Percentiles rank a stretch among this genome's conserved stretches.
These are phyloP conservation scores for Yamadazyma kanchanaburiensis DNA, from an alignment of 1,139 yeast genomes.

Conservation along the genomic window DNA sequence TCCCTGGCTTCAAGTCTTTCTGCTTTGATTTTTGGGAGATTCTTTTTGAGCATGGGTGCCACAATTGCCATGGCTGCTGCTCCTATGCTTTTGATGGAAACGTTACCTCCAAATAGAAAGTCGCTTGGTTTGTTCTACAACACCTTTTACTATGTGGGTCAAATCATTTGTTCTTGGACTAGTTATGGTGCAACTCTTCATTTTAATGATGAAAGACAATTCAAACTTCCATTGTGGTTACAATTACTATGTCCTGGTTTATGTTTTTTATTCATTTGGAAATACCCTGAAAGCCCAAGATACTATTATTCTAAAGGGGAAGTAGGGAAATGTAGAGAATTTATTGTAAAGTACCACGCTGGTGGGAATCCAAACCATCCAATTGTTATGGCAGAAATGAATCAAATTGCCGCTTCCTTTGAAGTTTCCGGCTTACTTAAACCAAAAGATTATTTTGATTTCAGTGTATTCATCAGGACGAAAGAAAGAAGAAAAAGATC, in stretches of 20 bases:
- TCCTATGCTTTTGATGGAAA: slow-evolving; percentile 18
- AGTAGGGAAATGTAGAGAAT: slow-evolving; percentile 30
- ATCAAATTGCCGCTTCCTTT: slow-evolving; percentile 16
- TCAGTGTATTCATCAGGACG: slow-evolving; percentile 6
- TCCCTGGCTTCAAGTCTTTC: slow-evolving; percentile 13
- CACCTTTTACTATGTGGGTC: slow-evolving; percentile 18
- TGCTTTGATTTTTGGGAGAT: slow-evolving; percentile 17
- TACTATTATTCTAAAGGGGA: slow-evolving; percentile 40
- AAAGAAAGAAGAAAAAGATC: slow-evolving; percentile 3
- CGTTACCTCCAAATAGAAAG: slow-evolving; percentile 16
- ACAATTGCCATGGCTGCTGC: slow-evolving; percentile 12
- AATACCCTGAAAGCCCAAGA: slow-evolving; percentile 60
- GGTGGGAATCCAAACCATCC: too few species aligned
- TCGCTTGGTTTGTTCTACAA: slow-evolving; percentile 15
- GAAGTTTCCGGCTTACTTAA: slow-evolving; percentile 5
- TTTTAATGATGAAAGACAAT: slow-evolving; percentile 9
- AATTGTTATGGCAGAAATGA: too few species aligned
- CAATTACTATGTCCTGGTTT: slow-evolving; percentile 14
- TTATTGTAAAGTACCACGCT: slow-evolving; percentile 18
- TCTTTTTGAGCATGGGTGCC: slow-evolving; percentile 11
- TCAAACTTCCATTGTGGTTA: slow-evolving; percentile 14
- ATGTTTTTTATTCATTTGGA: slow-evolving; percentile 13
- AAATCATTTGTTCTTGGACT: too few species aligned
- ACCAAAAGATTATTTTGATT: slow-evolving; percentile 7
- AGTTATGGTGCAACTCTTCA: slow-evolving; percentile 16